Conservation (phyloP, 345 rosid genomes). For the Salix brachista region DNA sequence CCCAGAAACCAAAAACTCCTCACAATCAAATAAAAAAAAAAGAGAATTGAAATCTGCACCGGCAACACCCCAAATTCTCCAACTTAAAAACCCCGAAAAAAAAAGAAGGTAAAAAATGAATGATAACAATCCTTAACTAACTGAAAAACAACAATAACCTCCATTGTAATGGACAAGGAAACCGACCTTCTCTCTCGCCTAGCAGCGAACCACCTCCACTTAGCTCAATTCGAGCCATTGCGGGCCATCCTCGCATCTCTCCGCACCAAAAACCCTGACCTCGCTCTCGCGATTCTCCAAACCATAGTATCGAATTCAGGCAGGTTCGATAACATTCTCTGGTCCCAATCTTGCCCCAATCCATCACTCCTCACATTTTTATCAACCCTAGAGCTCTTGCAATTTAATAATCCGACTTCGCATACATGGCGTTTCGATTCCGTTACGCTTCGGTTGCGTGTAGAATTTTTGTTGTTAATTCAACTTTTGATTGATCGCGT, state of each 20-base stretch:
- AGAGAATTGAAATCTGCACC: background rate
- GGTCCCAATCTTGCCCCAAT: constrained; percentile 75
- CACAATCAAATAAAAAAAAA: no score
- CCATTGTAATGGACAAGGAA: constrained; percentile 59
- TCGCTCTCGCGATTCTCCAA: constrained; percentile 64
- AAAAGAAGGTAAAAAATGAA: background rate
- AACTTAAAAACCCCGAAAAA: background rate
- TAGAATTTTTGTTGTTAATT: constrained; percentile 65
- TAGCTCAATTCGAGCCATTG: constrained; percentile 90
- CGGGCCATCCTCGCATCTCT: constrained; percentile 76
- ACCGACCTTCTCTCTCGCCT: constrained; percentile 76
- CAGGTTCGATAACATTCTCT: constrained; percentile 59
- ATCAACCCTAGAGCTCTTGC: constrained; percentile 66
- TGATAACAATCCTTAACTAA: background rate
- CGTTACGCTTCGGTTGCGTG: constrained; percentile 58
- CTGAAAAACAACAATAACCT: background rate
- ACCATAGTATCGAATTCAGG: constrained; percentile 73
- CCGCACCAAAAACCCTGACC: constrained; percentile 60
- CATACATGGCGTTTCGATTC: constrained; percentile 68
- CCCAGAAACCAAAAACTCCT: background rate
- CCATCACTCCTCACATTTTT: constrained; percentile 70
- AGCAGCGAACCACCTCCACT: constrained; percentile 82
- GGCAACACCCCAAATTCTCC: background rate
- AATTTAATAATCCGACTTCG: constrained; percentile 46
- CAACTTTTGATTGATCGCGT: constrained; percentile 61